A percentile compares a stretch with the other conserved stretches of the same genome.
Conservation (phyloP, 495 filamentous ascomycete genomes). For the Hyaloscypha finlandica region DNA sequence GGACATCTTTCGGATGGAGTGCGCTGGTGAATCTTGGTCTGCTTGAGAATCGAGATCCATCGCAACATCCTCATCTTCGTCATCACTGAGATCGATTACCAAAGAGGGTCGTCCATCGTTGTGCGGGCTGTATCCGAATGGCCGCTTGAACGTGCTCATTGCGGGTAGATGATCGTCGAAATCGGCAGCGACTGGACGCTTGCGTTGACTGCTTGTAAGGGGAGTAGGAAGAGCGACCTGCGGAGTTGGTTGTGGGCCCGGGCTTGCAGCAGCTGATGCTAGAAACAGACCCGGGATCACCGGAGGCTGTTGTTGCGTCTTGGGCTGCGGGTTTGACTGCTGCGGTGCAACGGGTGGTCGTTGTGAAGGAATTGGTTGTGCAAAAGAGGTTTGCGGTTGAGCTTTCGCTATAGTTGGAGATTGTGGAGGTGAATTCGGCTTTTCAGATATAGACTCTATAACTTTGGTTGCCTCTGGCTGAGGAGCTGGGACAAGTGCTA, state of each 20-base stretch:
- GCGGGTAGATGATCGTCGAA: constrained; percentile 61
- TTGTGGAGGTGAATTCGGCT: constrained; percentile 6
- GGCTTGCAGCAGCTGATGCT: constrained; percentile 14
- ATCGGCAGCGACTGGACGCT: constrained; percentile 85
- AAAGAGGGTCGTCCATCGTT: constrained; percentile 42
- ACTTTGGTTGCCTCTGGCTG: background rate
- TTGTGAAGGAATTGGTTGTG: background rate
- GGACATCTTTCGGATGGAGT: constrained; percentile 20
- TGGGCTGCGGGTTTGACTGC: background rate
- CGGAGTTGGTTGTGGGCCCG: constrained; percentile 1
- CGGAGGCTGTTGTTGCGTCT: constrained; percentile 11
- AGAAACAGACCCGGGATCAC: constrained; percentile 33
- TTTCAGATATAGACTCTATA: background rate
- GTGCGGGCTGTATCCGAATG: constrained; percentile 56
- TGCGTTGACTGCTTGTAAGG: constrained; percentile 46
- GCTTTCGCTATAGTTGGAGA: background rate
- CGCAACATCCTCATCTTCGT: constrained; percentile 38
- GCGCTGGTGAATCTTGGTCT: constrained; percentile 43
- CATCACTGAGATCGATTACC: constrained; percentile 77
- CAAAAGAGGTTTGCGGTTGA: background rate
- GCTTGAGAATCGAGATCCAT: constrained; percentile 37
- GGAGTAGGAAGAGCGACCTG: background rate
- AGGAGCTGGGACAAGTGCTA: background rate
- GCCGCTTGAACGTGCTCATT: constrained; percentile 56
- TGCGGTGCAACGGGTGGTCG: background rate